These are phyloP conservation scores for Stephanocyclus meneghinianus DNA, from an alignment of 352 stramenopile species.

Conservation along the genomic window DNA sequence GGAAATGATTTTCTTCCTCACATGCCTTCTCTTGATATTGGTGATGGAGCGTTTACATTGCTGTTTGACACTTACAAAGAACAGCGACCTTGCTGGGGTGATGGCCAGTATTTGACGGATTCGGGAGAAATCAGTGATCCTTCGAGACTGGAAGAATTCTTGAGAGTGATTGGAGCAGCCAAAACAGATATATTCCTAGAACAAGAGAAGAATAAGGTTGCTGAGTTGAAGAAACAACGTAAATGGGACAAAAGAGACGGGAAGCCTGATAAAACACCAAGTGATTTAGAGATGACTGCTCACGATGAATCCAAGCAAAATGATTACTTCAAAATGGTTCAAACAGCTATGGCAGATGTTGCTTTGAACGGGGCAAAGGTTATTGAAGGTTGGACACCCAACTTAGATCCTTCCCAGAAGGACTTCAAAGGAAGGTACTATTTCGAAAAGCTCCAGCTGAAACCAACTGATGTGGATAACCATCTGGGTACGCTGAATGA, in stretches of 20 bases:
- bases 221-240: slow-evolving; percentile 78
- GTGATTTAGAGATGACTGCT: slow-evolving; percentile 71
- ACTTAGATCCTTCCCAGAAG: slow-evolving; percentile 54
- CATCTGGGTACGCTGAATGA: slow-evolving; percentile 70
- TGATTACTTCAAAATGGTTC: slow-evolving; percentile 75
- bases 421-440: slow-evolving; percentile 88
- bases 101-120: slow-evolving; percentile 90
- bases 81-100: slow-evolving; percentile 85
- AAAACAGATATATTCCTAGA: slow-evolving; percentile 92
- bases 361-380: slow-evolving; percentile 54
- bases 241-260: slow-evolving; percentile 80
- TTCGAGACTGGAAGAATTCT: slow-evolving; percentile 89
- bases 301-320: slow-evolving; percentile 72
- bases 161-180: slow-evolving; percentile 89
- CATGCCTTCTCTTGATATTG: slow-evolving; percentile 97
- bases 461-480: slow-evolving; percentile 70
- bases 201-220: slow-evolving; percentile 72
- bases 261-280: slow-evolving; percentile 59
- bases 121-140: slow-evolving; percentile 89
- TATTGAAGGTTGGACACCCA: slow-evolving; percentile 73
- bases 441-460: slow-evolving; percentile 88
- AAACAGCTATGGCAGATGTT: slow-evolving; percentile 62
- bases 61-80: slow-evolving; percentile 91
- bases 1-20: slow-evolving; percentile 99
- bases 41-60: slow-evolving; percentile 95